These are phyloP conservation scores for Eleusine coracana DNA, from an alignment of 176 grass and related monocot species.

Conservation along the genomic window DNA sequence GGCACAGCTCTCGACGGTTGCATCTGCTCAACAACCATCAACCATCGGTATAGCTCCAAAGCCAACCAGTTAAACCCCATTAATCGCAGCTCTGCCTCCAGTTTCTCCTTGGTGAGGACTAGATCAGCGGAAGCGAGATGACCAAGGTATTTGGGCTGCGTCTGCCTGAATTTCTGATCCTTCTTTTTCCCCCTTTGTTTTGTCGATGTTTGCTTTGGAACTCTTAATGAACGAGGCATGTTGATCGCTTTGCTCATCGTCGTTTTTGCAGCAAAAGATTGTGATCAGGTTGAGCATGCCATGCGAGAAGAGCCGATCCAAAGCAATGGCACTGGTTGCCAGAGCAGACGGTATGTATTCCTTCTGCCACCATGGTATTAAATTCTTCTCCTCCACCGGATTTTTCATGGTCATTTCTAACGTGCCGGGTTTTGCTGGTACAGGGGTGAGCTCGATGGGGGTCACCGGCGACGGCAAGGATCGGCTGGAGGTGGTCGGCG, in stretches of 20 bases:
- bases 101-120: neutral
- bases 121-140: neutral
- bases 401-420: neutral
- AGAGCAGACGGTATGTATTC: conserved; percentile 32
- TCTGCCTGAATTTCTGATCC: neutral
- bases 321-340: conserved; percentile 46
- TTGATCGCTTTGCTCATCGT: neutral
- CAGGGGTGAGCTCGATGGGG: conserved; percentile 51
- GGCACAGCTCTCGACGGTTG: neutral
- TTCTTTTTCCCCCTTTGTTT: neutral
- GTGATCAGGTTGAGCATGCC: conserved; percentile 47
- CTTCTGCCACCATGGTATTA: neutral
- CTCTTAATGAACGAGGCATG: neutral
- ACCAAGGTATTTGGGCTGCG: neutral
- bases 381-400: neutral
- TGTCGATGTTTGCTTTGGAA: neutral
- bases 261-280: conserved; percentile 44
- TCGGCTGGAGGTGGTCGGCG: conserved; percentile 59
- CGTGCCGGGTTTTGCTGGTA: neutral
- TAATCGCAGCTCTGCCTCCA: neutral
- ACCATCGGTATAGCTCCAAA: neutral
- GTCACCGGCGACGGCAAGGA: conserved; percentile 57
- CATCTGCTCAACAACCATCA: neutral
- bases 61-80: no score
- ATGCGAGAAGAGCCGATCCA: conserved; percentile 28